Evolutionary conservation across 2,329 filamentous ascomycete species (phyloP), one percentile per base, ranked within the genome.

Genomic region (Thelonectria rubi): DNA sequence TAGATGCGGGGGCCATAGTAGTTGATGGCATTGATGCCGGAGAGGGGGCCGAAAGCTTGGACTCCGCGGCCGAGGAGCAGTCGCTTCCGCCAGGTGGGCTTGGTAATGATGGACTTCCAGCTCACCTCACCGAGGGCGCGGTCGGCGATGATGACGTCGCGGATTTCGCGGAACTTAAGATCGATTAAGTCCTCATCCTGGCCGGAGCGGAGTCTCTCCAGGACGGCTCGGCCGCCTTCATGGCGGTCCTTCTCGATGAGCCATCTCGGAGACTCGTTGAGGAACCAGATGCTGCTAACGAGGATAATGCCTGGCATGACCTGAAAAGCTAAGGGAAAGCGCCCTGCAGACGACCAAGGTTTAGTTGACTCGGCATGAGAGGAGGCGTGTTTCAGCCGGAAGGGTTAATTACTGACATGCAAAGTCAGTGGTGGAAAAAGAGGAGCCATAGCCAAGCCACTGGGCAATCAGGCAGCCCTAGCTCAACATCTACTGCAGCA

Each of bases 1-100:
- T 83, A 83, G 37, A 83, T 78, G 0, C 77, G 73, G 37, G 71
- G 71, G 3, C 70, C 70, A 26, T 72, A 73, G 43, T 70, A 69
- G 60, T 67, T 70, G 45, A 69, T 69, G 21, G 68, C 66, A 12
- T 70, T 70, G 60, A 80, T 79, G 10, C 82, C 82, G 21, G 78
- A 80, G 4, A 80, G 74, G 40, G 80, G 81, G 1, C 79, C 81
- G 56, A 84, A 82, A 1, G 78, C 78, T 64, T 84, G 81, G 1
- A 84, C 75, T 42, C 78, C 80, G 54, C 79, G 81, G 3, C 80
- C 81, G 5, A 84, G 74, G 5, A 83, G 65, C 17, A 84, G 69
- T 15, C 82, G 75, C 60, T 76, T 77, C 53, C 81, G 75, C 79
- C 79, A 83, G 5, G 75, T 76, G 1, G 79, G 72, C 48, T 77